Evolutionary conservation across 495 filamentous ascomycete genomes (phyloP).

Genomic region (Penicillium waksmanii): DNA sequence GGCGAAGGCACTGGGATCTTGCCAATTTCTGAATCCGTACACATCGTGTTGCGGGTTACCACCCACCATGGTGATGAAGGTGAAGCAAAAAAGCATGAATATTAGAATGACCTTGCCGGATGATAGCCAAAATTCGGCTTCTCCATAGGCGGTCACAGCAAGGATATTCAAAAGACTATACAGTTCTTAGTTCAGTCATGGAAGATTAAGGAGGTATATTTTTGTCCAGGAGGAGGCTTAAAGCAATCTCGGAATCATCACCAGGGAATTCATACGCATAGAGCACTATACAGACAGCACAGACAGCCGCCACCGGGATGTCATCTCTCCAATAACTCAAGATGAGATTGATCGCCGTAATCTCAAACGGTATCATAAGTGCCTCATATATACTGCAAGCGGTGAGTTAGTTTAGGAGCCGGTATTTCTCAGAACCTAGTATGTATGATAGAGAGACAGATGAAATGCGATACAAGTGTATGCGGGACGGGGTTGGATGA

Average conservation of each 20-base stretch:
- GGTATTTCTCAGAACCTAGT: too few relatives aligned
- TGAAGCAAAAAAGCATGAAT: slow-evolving; percentile 52
- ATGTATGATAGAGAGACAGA: too few relatives aligned
- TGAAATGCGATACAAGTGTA: background rate
- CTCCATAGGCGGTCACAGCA: slow-evolving; percentile 70
- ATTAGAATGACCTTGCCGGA: slow-evolving; percentile 73
- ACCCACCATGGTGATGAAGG: slow-evolving; percentile 66
- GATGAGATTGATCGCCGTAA: slow-evolving; percentile 69
- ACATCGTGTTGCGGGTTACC: slow-evolving; percentile 71
- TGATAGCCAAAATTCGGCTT: slow-evolving; percentile 70
- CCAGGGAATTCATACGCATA: slow-evolving; percentile 31
- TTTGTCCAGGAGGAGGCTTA: background rate
- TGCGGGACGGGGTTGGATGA: background rate
- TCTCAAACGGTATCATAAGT: slow-evolving; percentile 71
- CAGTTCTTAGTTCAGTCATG: background rate
- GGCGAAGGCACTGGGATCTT: slow-evolving; percentile 30
- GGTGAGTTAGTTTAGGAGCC: background rate
- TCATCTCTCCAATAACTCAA: slow-evolving; percentile 68
- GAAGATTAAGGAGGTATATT: background rate
- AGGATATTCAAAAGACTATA: slow-evolving; percentile 30
- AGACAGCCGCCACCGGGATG: slow-evolving; percentile 56
- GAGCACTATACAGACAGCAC: slow-evolving; percentile 19
- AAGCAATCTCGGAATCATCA: background rate
- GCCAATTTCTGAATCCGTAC: slow-evolving; percentile 71
- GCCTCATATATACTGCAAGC: slow-evolving; percentile 58